phyloP scores from a whole-genome alignment of 2,329 filamentous ascomycete genomes.

The Leptographium radiaticola region DNA sequence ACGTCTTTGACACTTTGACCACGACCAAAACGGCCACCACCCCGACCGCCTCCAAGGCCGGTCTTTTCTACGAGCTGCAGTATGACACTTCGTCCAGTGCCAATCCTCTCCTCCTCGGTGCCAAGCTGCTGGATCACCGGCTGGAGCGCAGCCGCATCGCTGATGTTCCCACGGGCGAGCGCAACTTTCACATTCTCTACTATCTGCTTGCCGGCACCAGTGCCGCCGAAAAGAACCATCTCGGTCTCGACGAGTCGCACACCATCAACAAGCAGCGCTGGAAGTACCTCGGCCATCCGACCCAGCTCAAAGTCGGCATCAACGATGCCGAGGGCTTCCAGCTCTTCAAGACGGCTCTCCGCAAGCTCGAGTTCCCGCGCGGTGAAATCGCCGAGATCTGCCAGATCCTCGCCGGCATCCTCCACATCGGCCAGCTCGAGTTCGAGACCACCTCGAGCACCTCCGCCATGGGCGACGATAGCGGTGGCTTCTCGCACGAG shows the following conservation, averaged over 20 bases:
- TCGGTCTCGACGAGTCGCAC: slow-evolving; percentile 41
- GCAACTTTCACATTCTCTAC: slow-evolving; percentile 92
- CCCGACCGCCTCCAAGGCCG: slow-evolving; percentile 88
- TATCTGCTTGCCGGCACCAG: slow-evolving; percentile 91
- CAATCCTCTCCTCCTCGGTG: slow-evolving; percentile 80
- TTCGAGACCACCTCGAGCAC: slow-evolving; percentile 77
- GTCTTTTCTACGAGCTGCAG: slow-evolving; percentile 89
- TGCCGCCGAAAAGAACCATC: slow-evolving; percentile 74
- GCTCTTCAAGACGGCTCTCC: slow-evolving; percentile 89
- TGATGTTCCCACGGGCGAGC: slow-evolving; percentile 85
- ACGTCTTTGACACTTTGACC: slow-evolving; percentile 90
- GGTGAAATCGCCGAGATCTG: slow-evolving; percentile 94
- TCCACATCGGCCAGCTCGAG: slow-evolving; percentile 96
- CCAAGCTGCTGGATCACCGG: slow-evolving; percentile 86
- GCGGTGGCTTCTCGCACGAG: slow-evolving; percentile 91
- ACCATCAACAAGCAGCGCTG: slow-evolving; percentile 55
- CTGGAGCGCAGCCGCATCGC: slow-evolving; percentile 85
- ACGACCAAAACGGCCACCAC: slow-evolving; percentile 96
- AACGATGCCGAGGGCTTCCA: slow-evolving; percentile 94
- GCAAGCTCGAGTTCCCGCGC: slow-evolving; percentile 87
- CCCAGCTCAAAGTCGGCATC: slow-evolving; percentile 91
- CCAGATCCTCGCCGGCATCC: slow-evolving; percentile 80
- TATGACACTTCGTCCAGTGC: slow-evolving; percentile 82
- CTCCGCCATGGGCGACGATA: slow-evolving; percentile 70
- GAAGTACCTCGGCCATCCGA: slow-evolving; percentile 93